Evolutionary conservation across 2,329 filamentous ascomycete species (phyloP).

Genomic region (Atkinsonella texensis): DNA sequence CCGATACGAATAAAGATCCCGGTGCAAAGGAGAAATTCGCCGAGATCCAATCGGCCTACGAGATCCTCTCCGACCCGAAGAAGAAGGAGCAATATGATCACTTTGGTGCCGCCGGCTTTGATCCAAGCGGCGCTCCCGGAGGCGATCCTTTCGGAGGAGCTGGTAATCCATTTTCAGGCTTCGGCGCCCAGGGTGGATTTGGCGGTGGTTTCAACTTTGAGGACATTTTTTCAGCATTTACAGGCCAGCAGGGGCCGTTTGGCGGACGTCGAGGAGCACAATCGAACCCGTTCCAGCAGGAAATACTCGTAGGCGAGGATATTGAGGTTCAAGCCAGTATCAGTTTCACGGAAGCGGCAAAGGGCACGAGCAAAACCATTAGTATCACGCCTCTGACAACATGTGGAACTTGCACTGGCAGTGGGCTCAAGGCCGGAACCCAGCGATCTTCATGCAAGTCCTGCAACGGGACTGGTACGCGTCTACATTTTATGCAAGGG

Average conservation of each 20-base stretch:
- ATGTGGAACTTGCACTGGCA: constrained; percentile 75
- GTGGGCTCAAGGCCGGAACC: constrained; percentile 70
- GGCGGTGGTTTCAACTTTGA: constrained; percentile 87
- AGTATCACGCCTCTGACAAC: constrained; percentile 68
- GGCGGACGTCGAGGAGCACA: constrained; percentile 40
- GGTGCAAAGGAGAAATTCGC: constrained; percentile 90
- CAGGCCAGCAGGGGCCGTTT: constrained; percentile 43
- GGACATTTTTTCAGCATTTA: constrained; percentile 84
- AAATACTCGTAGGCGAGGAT: constrained; percentile 84
- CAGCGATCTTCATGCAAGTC: constrained; percentile 61
- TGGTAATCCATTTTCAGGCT: constrained; percentile 50
- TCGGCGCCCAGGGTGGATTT: constrained; percentile 48
- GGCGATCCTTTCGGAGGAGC: constrained; percentile 51
- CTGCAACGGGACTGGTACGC: constrained; percentile 77
- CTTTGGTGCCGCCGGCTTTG: constrained; percentile 79
- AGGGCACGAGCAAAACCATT: constrained; percentile 81
- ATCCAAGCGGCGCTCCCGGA: constrained; percentile 55
- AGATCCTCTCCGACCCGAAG: constrained; percentile 81
- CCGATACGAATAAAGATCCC: constrained; percentile 93
- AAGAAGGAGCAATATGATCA: constrained; percentile 90
- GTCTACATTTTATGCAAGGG: constrained; percentile 79
- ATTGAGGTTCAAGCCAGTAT: constrained; percentile 92
- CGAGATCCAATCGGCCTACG: constrained; percentile 88
- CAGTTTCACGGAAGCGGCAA: constrained; percentile 91
- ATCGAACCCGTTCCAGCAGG: constrained; percentile 56